Percentiles rank a stretch among this genome's conserved stretches.
Conservation (phyloP, 805 yeast species). For the Cyberlindnera mycetangii region DNA sequence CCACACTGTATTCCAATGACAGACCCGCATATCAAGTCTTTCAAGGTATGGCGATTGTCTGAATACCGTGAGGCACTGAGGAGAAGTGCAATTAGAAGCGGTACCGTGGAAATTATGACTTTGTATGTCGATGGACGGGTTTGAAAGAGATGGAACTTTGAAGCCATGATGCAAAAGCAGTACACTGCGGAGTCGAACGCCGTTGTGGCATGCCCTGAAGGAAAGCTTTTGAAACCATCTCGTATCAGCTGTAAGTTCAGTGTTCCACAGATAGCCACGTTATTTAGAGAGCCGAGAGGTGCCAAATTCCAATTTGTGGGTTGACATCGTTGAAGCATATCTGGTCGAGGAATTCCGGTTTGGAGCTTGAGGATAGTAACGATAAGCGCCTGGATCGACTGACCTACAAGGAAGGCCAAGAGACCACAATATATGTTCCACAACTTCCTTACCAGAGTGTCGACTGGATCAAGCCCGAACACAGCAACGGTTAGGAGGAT, state of each 20-base stretch:
- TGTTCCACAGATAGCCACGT: conserved; percentile 46
- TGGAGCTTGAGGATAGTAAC: conserved; percentile 46
- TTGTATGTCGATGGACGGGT: conserved; percentile 35
- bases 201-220: conserved; percentile 55
- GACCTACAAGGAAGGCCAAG: conserved; percentile 36
- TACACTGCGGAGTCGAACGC: conserved; percentile 45
- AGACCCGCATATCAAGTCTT: conserved; percentile 40
- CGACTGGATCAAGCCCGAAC: conserved; percentile 20
- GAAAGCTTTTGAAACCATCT: conserved; percentile 57
- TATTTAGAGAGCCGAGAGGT: conserved; percentile 35
- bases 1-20: conserved; percentile 36
- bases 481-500: conserved; percentile 27
- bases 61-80: conserved; percentile 43
- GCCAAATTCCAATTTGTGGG: conserved; percentile 38
- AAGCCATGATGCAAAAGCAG: conserved; percentile 34
- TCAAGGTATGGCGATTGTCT: conserved; percentile 43
- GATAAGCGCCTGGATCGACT: conserved; percentile 36
- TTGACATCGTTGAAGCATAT: conserved; percentile 46
- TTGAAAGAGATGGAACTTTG: conserved; percentile 35
- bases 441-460: conserved; percentile 23
- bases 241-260: conserved; percentile 32
- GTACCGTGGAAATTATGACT: conserved; percentile 32
- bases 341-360: conserved; percentile 52
- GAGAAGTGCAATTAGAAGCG: conserved; percentile 33
- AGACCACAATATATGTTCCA: conserved; percentile 43